Percentiles rank a stretch among this genome's conserved stretches.
phyloP scores from a whole-genome alignment of 805 yeast species.

The Candida boidinii region DNA sequence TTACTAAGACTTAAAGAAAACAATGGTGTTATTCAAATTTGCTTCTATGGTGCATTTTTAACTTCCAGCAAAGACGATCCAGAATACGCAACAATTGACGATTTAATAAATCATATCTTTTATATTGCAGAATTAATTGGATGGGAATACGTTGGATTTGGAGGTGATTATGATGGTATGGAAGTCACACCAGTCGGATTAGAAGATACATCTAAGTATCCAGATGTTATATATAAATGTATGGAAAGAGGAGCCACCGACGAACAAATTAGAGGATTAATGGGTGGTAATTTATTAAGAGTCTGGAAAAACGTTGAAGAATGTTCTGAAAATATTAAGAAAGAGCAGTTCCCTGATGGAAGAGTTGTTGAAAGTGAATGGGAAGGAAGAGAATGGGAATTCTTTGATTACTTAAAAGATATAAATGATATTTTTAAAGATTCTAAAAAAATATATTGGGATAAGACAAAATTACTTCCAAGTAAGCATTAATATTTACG shows the following conservation, averaged over 20 bases:
- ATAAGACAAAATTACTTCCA: no score
- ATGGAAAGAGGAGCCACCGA: constrained; percentile 30
- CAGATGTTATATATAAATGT: constrained; percentile 31
- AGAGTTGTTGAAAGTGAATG: constrained; percentile 32
- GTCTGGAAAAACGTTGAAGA: constrained; percentile 37
- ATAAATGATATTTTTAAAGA: no score
- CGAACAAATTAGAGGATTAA: constrained; percentile 31
- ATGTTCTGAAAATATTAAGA: constrained; percentile 17
- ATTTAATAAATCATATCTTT: constrained; percentile 37
- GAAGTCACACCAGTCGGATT: constrained; percentile 31
- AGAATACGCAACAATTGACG: constrained; percentile 37
- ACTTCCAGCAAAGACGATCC: constrained; percentile 21
- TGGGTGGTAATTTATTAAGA: constrained; percentile 38
- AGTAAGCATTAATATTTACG: no score
- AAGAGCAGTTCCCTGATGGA: no score
- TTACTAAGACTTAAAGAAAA: constrained; percentile 29
- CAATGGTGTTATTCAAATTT: constrained; percentile 42
- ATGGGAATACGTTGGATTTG: constrained; percentile 48
- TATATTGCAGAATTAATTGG: constrained; percentile 37
- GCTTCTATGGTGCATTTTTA: constrained; percentile 37
- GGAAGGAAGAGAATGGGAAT: constrained; percentile 34
- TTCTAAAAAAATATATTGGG: no score
- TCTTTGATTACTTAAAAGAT: constrained; percentile 26
- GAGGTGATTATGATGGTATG: constrained; percentile 47
- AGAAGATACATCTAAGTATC: constrained; percentile 50